Evolutionary conservation across 2,329 filamentous ascomycete species (phyloP).

Genomic region (Fusarium sublunatum): DNA sequence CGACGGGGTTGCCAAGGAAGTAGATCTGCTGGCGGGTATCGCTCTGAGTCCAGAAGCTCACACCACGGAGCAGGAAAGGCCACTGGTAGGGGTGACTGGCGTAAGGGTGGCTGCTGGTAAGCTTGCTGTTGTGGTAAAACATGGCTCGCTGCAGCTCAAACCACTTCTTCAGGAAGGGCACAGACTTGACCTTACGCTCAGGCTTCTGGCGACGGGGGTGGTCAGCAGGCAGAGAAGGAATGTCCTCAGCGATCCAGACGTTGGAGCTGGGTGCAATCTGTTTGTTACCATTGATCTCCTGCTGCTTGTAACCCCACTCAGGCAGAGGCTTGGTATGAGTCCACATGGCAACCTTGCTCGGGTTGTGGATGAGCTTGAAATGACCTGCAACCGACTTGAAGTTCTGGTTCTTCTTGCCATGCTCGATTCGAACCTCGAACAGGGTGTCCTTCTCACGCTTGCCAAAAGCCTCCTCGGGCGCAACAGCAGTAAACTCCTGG

Average conservation of each 20-base stretch:
- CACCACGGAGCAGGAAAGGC: conserved; percentile 96
- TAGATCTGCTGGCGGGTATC: conserved; percentile 97
- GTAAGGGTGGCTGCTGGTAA: conserved; percentile 97
- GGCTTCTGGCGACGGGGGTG: conserved; percentile 80
- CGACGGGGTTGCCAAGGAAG: conserved; percentile 95
- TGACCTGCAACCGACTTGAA: conserved; percentile 92
- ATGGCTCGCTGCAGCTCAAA: conserved; percentile 96
- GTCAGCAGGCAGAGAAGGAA: conserved; percentile 80
- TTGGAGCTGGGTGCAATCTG: conserved; percentile 90
- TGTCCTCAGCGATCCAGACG: conserved; percentile 92
- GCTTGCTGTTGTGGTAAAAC: conserved; percentile 99
- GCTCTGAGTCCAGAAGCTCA: conserved; percentile 99
- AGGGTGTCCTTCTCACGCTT: conserved; percentile 87
- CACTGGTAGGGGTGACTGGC: conserved; percentile 94
- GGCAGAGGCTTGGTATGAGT: conserved; percentile 95
- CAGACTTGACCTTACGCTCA: conserved; percentile 79
- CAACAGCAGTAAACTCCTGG: conserved; percentile 94
- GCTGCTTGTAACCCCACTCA: conserved; percentile 96
- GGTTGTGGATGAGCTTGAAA: conserved; percentile 95
- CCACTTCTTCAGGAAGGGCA: conserved; percentile 94
- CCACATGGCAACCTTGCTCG: conserved; percentile 99
- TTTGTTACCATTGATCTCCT: conserved; percentile 99
- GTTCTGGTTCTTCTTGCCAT: conserved; percentile 81
- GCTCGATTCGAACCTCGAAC: conserved; percentile 92
- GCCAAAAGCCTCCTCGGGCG: conserved; percentile 76